Base-by-base conservation (phyloP, 176 grass and related monocot species). In the Themeda triandra region DNA sequence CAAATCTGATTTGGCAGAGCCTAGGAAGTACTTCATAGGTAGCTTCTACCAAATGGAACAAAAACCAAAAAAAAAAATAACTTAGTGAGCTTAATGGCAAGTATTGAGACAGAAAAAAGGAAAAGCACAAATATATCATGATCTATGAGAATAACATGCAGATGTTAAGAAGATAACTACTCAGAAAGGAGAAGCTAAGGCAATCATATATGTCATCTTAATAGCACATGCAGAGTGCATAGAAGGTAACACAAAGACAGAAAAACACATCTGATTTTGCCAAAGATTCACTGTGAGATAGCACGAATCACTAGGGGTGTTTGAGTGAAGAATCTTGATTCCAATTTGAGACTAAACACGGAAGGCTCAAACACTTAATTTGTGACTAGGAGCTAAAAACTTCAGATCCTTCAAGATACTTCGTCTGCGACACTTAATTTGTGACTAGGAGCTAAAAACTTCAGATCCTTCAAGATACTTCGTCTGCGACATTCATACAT, bases 1-100 rank as follows among this genome's bases (percentile, higher is more conserved):
- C 97, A 87, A 99, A 99, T 86, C 92, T 96, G 79, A 99, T 99
- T 94, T 99, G 97, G 79, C 80, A 94, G 23, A 99, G 90, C 78
- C 97, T 92, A 29, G 97, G 97, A 87, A 99, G 91, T 81, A 96
- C 91, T 91, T 99, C 97, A 83, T 73, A 91, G 36, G 93, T 88
- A 58, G 93, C 91, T 86, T 99, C 97, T 99, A 90, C 30, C 51
- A 59, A 23, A 88, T 49, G 35, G 59, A 83, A 32, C 46, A 76
- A 28, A 77, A 56, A 75, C 31, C 65, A 60, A 35, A 70, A 13
- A 59, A 33, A 63, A 30, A 59, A 1, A 19, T 49, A 42, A 80
- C 1, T 66, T 21, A n/a, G 70, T 68, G 64, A 79, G 49, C 35
- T 71, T 44, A 19, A 64, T 75, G n/a, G 82, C 11, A 56, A 32